These are phyloP conservation scores for Bauhinia variegata DNA, from an alignment of 306 rosid genomes.

Conservation along the genomic window DNA sequence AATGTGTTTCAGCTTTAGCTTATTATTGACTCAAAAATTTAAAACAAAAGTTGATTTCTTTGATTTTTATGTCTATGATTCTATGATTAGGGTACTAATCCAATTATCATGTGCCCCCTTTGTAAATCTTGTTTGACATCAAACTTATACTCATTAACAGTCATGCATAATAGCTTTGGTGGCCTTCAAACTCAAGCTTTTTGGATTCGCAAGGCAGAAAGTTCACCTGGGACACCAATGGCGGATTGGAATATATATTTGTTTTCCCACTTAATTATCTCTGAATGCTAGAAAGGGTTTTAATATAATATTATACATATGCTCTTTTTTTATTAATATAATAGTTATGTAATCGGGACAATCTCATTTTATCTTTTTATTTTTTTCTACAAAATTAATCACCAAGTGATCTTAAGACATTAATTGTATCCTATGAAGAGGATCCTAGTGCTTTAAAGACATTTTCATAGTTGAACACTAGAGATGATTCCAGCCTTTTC, in stretches of 20 bases:
- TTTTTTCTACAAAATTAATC: no score
- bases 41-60: constrained; percentile 32
- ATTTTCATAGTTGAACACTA: no score
- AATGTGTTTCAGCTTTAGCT: constrained; percentile 49
- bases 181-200: constrained; percentile 43
- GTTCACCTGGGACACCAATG: constrained; percentile 10
- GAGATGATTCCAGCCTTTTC: no score
- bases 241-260: no score
- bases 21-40: constrained; percentile 46
- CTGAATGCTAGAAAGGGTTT: not conserved
- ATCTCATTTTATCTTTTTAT: no score
- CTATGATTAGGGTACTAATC: constrained; percentile 49
- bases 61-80: constrained; percentile 33
- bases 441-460: no score
- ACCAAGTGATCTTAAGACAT: no score
- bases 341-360: no score
- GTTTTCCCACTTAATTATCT: not conserved
- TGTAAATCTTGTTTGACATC: constrained; percentile 35
- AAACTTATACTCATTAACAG: constrained; percentile 13
- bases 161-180: constrained; percentile 38
- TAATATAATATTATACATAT: no score
- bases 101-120: constrained; percentile 48
- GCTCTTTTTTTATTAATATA: no score
- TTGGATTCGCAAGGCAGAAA: constrained; percentile 37
- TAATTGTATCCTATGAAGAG: no score